phyloP scores from a whole-genome alignment of 225 moss, liverwort and hornwort species.

The Rhytidiadelphus loreus region DNA sequence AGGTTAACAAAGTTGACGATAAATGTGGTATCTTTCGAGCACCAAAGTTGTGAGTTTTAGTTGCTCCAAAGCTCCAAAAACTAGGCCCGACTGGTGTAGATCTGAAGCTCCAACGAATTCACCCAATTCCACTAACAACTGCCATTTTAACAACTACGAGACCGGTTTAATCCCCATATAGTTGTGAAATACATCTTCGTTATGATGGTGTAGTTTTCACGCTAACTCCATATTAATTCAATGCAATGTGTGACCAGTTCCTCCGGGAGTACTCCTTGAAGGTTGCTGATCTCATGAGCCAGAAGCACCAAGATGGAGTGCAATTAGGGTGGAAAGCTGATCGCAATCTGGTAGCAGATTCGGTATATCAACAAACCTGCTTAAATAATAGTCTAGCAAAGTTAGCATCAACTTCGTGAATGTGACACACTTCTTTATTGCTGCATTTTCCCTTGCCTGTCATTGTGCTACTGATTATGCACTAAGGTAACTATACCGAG shows the following conservation, averaged over 20 bases:
- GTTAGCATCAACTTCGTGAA: background rate
- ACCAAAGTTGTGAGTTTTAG: too few species aligned
- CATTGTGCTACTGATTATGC: background rate
- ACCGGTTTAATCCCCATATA: background rate
- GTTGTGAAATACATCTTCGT: background rate
- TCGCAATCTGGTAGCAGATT: conserved; percentile 52
- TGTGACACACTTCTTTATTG: background rate
- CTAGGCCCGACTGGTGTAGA: background rate
- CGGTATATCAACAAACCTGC: conserved; percentile 13
- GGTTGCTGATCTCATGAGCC: conserved; percentile 65
- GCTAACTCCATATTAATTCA: background rate
- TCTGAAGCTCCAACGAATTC: background rate
- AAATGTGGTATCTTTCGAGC: background rate
- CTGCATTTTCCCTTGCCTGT: background rate
- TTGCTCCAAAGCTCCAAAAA: background rate
- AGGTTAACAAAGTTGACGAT: too few species aligned
- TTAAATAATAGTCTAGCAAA: background rate
- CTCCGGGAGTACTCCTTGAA: conserved; percentile 81
- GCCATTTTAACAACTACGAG: background rate
- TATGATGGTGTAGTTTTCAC: background rate
- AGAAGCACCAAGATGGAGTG: conserved; percentile 30
- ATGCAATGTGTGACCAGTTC: conserved; percentile 26
- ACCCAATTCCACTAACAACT: background rate
- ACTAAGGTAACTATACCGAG: too few species aligned
- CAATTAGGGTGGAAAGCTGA: conserved; percentile 46